Evolutionary conservation across 176 grass and related monocot genomes (phyloP).

Genomic region (Oryza officinalis): DNA sequence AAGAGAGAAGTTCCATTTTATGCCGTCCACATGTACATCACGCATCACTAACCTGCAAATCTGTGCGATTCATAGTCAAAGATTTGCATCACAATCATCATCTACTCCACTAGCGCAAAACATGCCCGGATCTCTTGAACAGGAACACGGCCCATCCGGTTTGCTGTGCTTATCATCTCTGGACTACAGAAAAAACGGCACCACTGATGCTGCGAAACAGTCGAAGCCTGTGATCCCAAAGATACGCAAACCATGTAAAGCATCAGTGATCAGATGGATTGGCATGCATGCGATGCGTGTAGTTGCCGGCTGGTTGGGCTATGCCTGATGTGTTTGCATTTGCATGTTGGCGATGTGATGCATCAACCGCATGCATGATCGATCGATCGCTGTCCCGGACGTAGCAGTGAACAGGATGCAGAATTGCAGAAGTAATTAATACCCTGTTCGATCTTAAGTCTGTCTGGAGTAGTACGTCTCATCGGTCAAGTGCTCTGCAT

Average conservation of each 20-base stretch:
- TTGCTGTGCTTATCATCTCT: constrained; percentile 5
- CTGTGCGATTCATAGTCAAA: not conserved
- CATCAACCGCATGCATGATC: not conserved
- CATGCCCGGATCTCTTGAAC: not conserved
- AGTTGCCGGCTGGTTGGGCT: not conserved
- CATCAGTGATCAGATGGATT: not conserved
- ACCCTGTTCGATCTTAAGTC: not conserved
- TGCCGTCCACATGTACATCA: not conserved
- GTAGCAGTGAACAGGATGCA: constrained; percentile 14
- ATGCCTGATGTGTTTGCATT: not conserved
- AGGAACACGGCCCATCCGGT: not conserved
- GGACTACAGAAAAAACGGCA: not conserved
- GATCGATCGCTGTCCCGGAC: not conserved
- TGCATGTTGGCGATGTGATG: constrained; percentile 17
- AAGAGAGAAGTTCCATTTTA: not conserved
- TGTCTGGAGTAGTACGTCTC: not conserved
- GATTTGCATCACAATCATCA: not conserved
- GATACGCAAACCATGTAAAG: not conserved
- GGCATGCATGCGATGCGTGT: not conserved
- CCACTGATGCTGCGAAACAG: not conserved
- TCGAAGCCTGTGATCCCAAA: not conserved
- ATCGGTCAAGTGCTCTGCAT: not conserved
- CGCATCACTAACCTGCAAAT: not conserved
- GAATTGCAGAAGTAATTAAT: not conserved
- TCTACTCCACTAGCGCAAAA: not conserved